Evolutionary conservation across 2,329 filamentous ascomycete genomes (phyloP), one percentile per base, ranked within the genome.

Genomic region (Epichloe brachyelytri): DNA sequence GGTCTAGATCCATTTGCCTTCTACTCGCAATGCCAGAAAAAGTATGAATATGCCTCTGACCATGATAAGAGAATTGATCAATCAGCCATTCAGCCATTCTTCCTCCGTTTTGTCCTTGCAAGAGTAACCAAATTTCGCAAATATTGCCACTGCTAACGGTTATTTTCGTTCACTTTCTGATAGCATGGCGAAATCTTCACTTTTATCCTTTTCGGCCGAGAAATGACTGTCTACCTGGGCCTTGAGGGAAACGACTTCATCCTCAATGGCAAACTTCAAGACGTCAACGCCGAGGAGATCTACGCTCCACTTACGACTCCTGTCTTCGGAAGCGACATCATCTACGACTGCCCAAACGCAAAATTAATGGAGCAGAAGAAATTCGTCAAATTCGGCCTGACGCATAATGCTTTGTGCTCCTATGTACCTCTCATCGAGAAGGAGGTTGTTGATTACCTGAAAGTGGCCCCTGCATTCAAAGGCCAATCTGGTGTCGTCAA

Each of bases 321-420:
- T 22, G 79, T 82, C 46, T 95, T 95, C 64, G 88, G 88, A 58
- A 82, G 80, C 60, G 84, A 90, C 70, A 88, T 95, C 26, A 86
- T 94, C 50, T 95, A 94, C 65, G 88, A 94, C 66, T 93, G 88
- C 70, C 87, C 88, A 41, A 94, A 94, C 65, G 76, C 87, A 53
- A 94, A 94, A 71, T 78, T 95, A 63, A 94, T 95, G 88, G 88
- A 95, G 72, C 88, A 95, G 75, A 95, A 95, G 75, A 93, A 91
- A 80, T 88, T 90, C 63, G 86, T 89, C 80, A 90, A 90, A 68
- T 80, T 85, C 59, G 85, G 84, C 55, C 79, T 90, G 50, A 88
- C 85, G 26, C 82, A 82, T 56, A 80, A 86, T 51, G 82, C 85
- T 26, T 84, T 90, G 70, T 79, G 74, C 57, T 74, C 73, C 46